phyloP scores from a whole-genome alignment of 192 early-diverging fungal species.

The Backusella macrospora region DNA sequence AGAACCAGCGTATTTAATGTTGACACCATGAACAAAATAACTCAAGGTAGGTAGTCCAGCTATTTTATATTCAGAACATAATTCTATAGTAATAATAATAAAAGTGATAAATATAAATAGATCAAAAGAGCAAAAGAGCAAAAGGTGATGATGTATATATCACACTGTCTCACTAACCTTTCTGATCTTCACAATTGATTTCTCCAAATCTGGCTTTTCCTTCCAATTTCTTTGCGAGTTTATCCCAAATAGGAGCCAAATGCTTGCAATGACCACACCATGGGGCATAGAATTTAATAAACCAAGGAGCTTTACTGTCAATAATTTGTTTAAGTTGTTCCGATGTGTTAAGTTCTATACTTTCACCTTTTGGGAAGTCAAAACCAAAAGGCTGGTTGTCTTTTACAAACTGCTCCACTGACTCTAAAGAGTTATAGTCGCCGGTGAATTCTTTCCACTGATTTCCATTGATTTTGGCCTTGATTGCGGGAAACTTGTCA shows the following conservation, averaged over 20 bases:
- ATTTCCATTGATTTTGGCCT: not conserved
- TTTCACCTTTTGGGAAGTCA: not conserved
- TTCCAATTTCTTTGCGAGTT: constrained; percentile 62
- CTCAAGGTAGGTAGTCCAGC: constrained; percentile 86
- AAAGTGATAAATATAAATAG: not conserved
- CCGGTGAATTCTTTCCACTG: not conserved
- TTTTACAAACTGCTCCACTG: constrained; percentile 1
- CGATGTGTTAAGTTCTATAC: not conserved
- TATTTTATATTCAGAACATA: constrained; percentile 70
- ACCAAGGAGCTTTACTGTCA: constrained; percentile 55
- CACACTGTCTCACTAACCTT: constrained; percentile 17
- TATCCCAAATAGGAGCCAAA: constrained; percentile 78
- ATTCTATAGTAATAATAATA: not conserved
- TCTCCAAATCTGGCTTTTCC: constrained; percentile 74
- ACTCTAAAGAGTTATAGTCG: not conserved
- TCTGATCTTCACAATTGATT: constrained; percentile 81
- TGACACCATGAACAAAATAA: constrained; percentile 43
- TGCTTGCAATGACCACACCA: constrained; percentile 89
- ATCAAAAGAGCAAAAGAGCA: not conserved
- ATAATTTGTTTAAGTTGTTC: not conserved
- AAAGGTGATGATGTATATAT: not conserved
- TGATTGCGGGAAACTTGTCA: not conserved
- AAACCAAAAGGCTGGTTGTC: not conserved
- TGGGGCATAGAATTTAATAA: constrained; percentile 88
- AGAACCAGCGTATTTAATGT: not conserved